A percentile compares a stretch with the other conserved stretches of the same genome.
These are phyloP conservation scores for Komagataella phaffii DNA, from an alignment of 805 yeast genomes.

Conservation along the genomic window DNA sequence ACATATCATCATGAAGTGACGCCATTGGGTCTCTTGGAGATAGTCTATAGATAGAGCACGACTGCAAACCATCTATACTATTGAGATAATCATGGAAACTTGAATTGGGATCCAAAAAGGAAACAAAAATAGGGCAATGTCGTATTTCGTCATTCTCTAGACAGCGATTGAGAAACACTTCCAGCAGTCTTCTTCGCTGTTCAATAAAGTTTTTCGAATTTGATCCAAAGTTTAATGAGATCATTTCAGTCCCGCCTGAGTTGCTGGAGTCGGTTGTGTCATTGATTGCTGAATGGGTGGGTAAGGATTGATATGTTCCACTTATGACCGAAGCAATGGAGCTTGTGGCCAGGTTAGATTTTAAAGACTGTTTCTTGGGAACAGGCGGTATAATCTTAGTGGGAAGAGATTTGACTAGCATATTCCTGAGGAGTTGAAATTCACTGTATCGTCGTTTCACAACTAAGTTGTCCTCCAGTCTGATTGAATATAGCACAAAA, in stretches of 20 bases:
- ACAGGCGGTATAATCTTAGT: conserved; percentile 84
- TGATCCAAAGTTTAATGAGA: not conserved
- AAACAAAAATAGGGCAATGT: conserved; percentile 48
- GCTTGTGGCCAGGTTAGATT: conserved; percentile 16
- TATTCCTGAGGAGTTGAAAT: conserved; percentile 70
- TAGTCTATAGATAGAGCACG: conserved; percentile 33
- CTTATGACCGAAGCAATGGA: not conserved
- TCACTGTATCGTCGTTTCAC: conserved; percentile 87
- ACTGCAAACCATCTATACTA: conserved; percentile 39
- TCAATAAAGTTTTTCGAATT: conserved; percentile 19
- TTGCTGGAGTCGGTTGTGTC: not conserved
- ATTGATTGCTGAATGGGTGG: not conserved
- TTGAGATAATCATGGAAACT: conserved; percentile 68
- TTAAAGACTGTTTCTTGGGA: conserved; percentile 68
- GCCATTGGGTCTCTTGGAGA: conserved; percentile 48
- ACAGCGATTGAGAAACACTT: conserved; percentile 72
- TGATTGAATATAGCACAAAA: conserved; percentile 74
- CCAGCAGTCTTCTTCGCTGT: conserved; percentile 62
- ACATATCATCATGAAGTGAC: conserved; percentile 39
- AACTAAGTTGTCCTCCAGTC: conserved; percentile 31
- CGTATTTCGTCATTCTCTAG: conserved; percentile 39
- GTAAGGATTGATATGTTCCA: not conserved
- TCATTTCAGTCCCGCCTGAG: not conserved
- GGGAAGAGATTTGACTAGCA: conserved; percentile 64
- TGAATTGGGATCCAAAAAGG: conserved; percentile 77